These are phyloP conservation scores for Elasticomyces elasticus DNA, from an alignment of 495 filamentous ascomycete genomes.

Conservation along the genomic window DNA sequence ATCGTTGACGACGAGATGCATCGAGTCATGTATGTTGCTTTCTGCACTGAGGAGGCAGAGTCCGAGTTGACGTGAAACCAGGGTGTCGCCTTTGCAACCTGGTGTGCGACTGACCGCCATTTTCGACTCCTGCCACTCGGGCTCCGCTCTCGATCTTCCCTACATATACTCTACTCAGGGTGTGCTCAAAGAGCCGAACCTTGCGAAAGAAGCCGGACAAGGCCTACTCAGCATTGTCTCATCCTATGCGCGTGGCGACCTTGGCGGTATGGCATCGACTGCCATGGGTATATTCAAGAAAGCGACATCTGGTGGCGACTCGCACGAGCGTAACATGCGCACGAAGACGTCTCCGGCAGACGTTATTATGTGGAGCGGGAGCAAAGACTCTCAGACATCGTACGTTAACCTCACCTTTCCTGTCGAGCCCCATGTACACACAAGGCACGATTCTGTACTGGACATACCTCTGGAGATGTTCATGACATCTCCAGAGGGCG, in stretches of 20 bases:
- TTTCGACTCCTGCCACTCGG: conserved; percentile 99
- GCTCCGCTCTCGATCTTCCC: conserved; percentile 87
- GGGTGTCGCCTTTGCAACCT: conserved; percentile 61
- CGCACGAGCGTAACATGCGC: conserved; percentile 64
- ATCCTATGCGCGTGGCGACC: conserved; percentile 81
- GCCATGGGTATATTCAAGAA: conserved; percentile 89
- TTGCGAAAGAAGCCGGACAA: conserved; percentile 94
- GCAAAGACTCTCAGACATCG: conserved; percentile 93
- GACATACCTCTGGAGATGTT: not conserved
- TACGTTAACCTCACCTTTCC: conserved; percentile 45
- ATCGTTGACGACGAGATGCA: conserved; percentile 99
- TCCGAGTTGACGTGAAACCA: conserved; percentile 10
- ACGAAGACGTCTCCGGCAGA: conserved; percentile 94
- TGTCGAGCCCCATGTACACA: conserved; percentile 5
- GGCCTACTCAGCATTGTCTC: conserved; percentile 83
- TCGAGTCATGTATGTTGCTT: conserved; percentile 60
- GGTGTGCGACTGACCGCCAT: conserved; percentile 93
- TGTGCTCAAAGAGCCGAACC: conserved; percentile 93
- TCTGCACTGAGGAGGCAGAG: not conserved
- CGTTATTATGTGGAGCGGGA: conserved; percentile 95
- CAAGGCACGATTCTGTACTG: conserved; percentile 1
- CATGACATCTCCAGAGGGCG: not conserved
- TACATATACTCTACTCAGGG: conserved; percentile 93
- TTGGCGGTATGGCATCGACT: conserved; percentile 69
- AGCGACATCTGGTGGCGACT: conserved; percentile 73